Evolutionary conservation across 805 yeast genomes (phyloP).

Genomic region (Teunomyces aglyptinius): DNA sequence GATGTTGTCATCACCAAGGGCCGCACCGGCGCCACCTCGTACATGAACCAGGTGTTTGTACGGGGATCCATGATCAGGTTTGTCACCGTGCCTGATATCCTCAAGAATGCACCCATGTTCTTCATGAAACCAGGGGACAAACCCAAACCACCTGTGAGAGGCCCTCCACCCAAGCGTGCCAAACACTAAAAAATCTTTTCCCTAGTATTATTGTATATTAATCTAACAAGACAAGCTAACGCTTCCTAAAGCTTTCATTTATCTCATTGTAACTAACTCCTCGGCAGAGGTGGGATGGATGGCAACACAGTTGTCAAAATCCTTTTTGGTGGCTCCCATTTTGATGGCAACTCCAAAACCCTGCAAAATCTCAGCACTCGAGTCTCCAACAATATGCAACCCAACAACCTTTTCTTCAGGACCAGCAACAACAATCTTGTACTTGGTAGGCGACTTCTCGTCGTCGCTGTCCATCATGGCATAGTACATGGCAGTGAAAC

Average conservation of each 20-base stretch:
- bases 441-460: constrained; percentile 80
- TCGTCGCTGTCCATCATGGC: constrained; percentile 67
- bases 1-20: constrained; percentile 76
- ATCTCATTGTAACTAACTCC: constrained; percentile 81
- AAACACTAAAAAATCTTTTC: constrained; percentile 16
- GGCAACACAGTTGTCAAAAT: constrained; percentile 94
- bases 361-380: constrained; percentile 88
- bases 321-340: constrained; percentile 98
- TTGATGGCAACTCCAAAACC: constrained; percentile 98
- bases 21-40: constrained; percentile 66
- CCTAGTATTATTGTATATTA: neutral
- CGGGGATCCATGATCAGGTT: constrained; percentile 89
- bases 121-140: constrained; percentile 53
- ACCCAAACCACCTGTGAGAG: constrained; percentile 67
- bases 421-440: constrained; percentile 78
- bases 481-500: constrained; percentile 89
- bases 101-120: constrained; percentile 87
- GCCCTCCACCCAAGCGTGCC: constrained; percentile 38
- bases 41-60: constrained; percentile 80
- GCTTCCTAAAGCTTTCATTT: constrained; percentile 18
- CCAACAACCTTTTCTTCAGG: constrained; percentile 92
- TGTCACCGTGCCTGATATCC: constrained; percentile 83
- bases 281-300: constrained; percentile 99
- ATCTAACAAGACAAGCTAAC: neutral
- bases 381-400: constrained; percentile 88